Base-by-base conservation (phyloP, 129 eudicot species). In the Artemisia tridentata region DNA sequence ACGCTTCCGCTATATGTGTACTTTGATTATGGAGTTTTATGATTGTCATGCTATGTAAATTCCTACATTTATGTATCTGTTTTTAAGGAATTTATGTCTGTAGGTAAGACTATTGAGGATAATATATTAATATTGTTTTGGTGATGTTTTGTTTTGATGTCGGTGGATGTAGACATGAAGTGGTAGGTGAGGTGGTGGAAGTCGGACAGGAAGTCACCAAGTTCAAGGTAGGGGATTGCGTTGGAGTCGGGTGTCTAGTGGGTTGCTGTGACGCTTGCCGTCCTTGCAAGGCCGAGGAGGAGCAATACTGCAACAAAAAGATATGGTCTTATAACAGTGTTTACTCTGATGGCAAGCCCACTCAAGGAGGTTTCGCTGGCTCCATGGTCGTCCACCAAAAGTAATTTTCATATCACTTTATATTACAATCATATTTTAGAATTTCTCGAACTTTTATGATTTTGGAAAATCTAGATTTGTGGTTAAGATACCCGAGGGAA, bases 101-200 rank as follows among this genome's bases (percentile, higher is more conserved):
- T 43, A 20, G 75, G 43, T 68, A n/a, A 38, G 18, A 0, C 45
- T 76, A 18, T 72, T 29, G 34, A 29, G 34, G 34, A 29, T 29
- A 4, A 5, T 43, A 45, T 12, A 43, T 38, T 52, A 17, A n/a
- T 17, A 25, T 56, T 3, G 6, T 10, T 68, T 63, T 60, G 68
- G 59, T 46, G 49, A 29, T 47, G 53, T 41, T 63, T 16, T 29
- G 50, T 16, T 72, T 47, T 51, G 11, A 18, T 49, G 31, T 58
- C 31, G 52, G 16, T 31, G 62, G 66, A 50, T 45, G 67, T 69
- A 93, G 99, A 78, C 99, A 93, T 79, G 99, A 93, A 71, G 97
- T 93, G 45, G 97, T 90, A 2, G 99, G 99, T 71, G 99, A 90
- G 69, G 96, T 93, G 72, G 67, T 90, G 78, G 99, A 93, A 92